phyloP scores from a whole-genome alignment of 495 filamentous ascomycete species.

The Rhypophila decipiens region DNA sequence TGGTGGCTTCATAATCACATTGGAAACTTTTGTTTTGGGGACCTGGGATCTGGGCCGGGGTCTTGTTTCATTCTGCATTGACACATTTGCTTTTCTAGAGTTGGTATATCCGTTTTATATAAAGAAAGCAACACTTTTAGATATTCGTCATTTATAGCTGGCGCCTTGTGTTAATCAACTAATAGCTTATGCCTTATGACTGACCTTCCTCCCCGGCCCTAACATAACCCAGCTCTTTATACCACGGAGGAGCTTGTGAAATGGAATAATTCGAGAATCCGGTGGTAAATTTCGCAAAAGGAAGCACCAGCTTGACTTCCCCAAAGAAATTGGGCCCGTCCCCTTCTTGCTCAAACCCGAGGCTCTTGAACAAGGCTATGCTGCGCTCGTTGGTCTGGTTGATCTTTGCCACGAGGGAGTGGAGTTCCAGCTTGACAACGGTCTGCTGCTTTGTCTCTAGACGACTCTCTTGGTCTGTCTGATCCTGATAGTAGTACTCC shows the following conservation, averaged over 20 bases:
- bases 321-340: conserved; percentile 47
- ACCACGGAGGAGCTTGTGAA: background rate
- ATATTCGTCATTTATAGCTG: too few species aligned
- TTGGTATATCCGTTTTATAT: too few species aligned
- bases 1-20: too few species aligned
- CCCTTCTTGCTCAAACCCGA: conserved; percentile 41
- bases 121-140: too few species aligned
- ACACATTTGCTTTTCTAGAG: too few species aligned
- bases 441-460: background rate
- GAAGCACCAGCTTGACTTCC: conserved; percentile 38
- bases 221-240: background rate
- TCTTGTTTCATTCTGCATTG: too few species aligned
- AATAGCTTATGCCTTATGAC: too few species aligned
- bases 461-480: background rate
- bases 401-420: conserved; percentile 42
- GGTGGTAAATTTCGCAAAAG: background rate
- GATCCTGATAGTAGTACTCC: conserved; percentile 43
- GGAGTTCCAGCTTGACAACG: conserved; percentile 13
- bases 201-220: background rate
- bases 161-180: too few species aligned
- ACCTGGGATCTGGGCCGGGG: too few species aligned
- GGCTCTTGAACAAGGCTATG: conserved; percentile 35
- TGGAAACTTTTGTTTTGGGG: too few species aligned
- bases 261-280: too few species aligned
- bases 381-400: conserved; percentile 31